Percentiles rank a stretch among this genome's conserved stretches.
Conservation (phyloP, 345 rosid genomes). For the Heritiera littoralis region DNA sequence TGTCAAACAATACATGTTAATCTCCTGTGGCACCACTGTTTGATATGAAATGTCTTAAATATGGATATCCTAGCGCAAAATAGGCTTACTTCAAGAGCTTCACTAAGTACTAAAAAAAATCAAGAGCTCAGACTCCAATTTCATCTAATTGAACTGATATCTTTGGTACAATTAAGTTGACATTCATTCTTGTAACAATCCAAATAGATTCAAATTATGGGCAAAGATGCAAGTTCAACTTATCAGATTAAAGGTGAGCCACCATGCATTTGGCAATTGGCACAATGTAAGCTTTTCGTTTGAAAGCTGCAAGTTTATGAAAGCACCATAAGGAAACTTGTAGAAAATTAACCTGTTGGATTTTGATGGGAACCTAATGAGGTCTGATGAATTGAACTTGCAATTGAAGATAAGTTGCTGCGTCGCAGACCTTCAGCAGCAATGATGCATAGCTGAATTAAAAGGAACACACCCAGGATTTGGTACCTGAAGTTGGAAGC, state of each 20-base stretch:
- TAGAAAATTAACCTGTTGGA: conserved; percentile 48
- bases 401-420: conserved; percentile 77
- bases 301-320: conserved; percentile 3
- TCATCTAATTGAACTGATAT: conserved; percentile 1
- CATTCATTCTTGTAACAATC: conserved; percentile 10
- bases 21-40: conserved; percentile 3
- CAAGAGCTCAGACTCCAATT: not conserved
- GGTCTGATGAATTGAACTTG: conserved; percentile 73
- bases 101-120: not conserved
- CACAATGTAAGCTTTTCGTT: not conserved
- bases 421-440: conserved; percentile 89
- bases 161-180: not conserved
- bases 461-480: conserved; percentile 81
- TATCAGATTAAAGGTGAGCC: not conserved
- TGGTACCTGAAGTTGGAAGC: conserved; percentile 65
- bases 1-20: conserved; percentile 14
- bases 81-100: conserved; percentile 2
- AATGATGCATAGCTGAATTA: conserved; percentile 85
- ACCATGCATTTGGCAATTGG: not conserved
- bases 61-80: not conserved
- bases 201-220: not conserved
- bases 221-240: not conserved
- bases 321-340: conserved; percentile 1
- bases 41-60: not conserved
- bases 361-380: conserved; percentile 59